These are phyloP conservation scores for Primulina tabacum DNA, from an alignment of 257 asterid species.

Conservation along the genomic window DNA sequence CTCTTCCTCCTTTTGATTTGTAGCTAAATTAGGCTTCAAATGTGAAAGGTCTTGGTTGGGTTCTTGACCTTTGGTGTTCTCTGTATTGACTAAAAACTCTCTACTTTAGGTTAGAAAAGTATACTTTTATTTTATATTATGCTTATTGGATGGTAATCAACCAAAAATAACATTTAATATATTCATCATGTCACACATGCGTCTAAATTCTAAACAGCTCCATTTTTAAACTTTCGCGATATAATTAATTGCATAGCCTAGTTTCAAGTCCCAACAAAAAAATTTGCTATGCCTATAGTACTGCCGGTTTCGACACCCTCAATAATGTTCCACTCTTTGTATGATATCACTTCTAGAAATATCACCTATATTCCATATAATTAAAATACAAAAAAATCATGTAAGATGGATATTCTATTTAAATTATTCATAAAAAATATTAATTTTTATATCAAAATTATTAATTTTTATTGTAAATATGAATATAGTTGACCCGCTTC, in stretches of 20 bases:
- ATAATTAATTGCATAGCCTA: not conserved
- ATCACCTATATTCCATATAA: no score
- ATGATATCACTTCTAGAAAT: not conserved
- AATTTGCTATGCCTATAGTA: not conserved
- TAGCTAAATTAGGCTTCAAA: not conserved
- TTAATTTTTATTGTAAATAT: no score
- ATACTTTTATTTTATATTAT: not conserved
- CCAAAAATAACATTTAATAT: no score
- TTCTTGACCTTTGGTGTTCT: not conserved
- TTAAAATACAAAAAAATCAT: no score
- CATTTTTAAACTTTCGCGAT: no score
- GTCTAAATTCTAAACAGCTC: not conserved
- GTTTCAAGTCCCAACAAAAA: not conserved
- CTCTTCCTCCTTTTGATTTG: not conserved
- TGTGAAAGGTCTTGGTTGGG: not conserved
- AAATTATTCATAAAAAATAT: no score
- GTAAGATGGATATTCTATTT: no score
- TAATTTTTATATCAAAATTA: no score
- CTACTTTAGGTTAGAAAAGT: not conserved
- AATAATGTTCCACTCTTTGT: not conserved
- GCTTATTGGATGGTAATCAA: not conserved
- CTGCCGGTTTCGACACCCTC: no score
- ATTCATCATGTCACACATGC: not conserved
- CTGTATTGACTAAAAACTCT: not conserved
- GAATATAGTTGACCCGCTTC: no score